Evolutionary conservation across 2,329 filamentous ascomycete species (phyloP), one percentile per base, ranked within the genome.

Genomic region (Atkinsonella hypoxylon): DNA sequence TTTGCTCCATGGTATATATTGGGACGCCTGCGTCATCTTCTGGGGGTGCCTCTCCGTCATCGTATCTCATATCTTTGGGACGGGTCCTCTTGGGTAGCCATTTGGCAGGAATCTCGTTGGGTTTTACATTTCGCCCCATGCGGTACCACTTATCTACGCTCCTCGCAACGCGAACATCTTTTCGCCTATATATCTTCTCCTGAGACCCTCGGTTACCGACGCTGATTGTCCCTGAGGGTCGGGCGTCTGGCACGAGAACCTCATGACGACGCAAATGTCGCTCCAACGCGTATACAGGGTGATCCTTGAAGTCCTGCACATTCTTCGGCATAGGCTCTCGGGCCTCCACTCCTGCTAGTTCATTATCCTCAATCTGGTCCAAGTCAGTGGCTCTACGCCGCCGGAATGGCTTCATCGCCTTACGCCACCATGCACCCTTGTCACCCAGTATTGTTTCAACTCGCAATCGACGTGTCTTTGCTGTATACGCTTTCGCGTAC

Each of bases 81-180:
- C 64, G 65, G 43, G 72, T 65, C 57, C 70, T 65, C 59, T 77
- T 75, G 0, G 75, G 71, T 2, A 88, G 69, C 62, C 84, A 83
- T 63, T 95, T 97, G 13, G 87, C 75, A 0, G 93, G 88, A 51
- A 93, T 84, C 63, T 95, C 87, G 13, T 85, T 81, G 0, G 79
- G 69, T 57, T 81, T 87, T 8, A 98, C 80, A 55, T 89, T 83
- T 26, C 89, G 77, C 0, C 93, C 93, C 53, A 91, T 69, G 2
- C 90, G 82, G 65, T 93, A 96, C 94, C 93, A 98, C 55, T 86
- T 89, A 57, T 95, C 89, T 3, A 81, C 82, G 54, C 82, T 94
- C 54, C 83, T 79, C 1, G 89, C 89, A 5, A 81, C 61, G 48
- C 87, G 82, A 0, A 98, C 88, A 62, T 97, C 88, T 45, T 75